These are phyloP conservation scores for Naegleria lovaniensis DNA, from an alignment of 208 protist species.

Conservation along the genomic window DNA sequence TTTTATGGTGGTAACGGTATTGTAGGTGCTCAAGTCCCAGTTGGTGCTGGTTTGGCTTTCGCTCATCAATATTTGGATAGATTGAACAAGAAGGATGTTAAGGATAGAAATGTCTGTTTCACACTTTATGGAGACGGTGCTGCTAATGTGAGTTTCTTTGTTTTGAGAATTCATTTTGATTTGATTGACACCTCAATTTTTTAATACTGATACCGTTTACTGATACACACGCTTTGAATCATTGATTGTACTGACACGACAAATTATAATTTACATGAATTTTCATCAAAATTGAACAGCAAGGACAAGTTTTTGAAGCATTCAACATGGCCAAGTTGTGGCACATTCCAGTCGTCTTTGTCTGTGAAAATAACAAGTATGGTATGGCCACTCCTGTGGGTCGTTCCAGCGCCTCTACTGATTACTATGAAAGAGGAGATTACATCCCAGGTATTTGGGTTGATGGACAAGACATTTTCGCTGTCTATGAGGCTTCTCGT, in stretches of 20 bases:
- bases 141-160: slow-evolving; percentile 69
- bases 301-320: slow-evolving; percentile 94
- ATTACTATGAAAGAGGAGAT: slow-evolving; percentile 93
- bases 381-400: slow-evolving; percentile 92
- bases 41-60: slow-evolving; percentile 90
- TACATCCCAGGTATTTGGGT: slow-evolving; percentile 90
- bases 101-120: slow-evolving; percentile 74
- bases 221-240: too few relatives aligned
- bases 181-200: too few relatives aligned
- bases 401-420: slow-evolving; percentile 69
- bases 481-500: slow-evolving; percentile 78
- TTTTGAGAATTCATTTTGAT: background rate
- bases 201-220: too few relatives aligned
- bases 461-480: slow-evolving; percentile 94
- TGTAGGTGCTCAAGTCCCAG: slow-evolving; percentile 88
- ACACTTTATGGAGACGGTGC: slow-evolving; percentile 94
- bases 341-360: slow-evolving; percentile 89
- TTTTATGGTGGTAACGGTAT: slow-evolving; percentile 98
- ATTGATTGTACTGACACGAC: too few relatives aligned
- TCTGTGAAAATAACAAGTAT: slow-evolving; percentile 96
- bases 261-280: background rate
- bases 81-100: slow-evolving; percentile 62
- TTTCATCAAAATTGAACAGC: slow-evolving; percentile 29
- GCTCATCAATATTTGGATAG: slow-evolving; percentile 58
- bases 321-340: slow-evolving; percentile 96